These are phyloP conservation scores for Fraxinus latifolia DNA, from an alignment of 305 asterid species.

Conservation along the genomic window DNA sequence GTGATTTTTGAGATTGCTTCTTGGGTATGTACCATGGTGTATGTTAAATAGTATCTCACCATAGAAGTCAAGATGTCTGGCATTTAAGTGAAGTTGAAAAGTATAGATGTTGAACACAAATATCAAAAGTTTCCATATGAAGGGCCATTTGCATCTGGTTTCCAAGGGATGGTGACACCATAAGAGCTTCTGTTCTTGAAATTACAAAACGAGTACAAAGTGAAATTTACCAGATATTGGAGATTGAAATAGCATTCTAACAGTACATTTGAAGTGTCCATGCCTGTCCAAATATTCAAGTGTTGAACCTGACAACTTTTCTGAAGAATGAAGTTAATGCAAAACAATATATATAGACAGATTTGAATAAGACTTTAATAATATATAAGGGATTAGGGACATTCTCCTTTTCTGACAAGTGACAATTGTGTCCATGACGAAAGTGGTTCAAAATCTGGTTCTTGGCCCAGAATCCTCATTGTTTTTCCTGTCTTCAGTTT, in stretches of 20 bases:
- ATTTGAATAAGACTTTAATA: conserved; percentile 5
- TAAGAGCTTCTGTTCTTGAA: conserved; percentile 3
- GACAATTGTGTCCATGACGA: background rate
- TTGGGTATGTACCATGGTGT: background rate
- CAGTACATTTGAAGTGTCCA: background rate
- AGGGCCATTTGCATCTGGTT: background rate
- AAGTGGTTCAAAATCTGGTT: conserved; percentile 3
- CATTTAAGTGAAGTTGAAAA: background rate
- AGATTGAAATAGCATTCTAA: background rate
- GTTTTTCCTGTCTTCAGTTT: conserved; percentile 12
- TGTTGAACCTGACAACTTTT: background rate
- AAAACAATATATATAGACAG: background rate
- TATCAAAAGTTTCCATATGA: background rate
- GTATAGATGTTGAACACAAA: background rate
- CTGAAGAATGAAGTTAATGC: background rate
- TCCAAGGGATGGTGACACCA: background rate
- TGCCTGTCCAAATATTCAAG: conserved; percentile 12
- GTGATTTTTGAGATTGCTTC: background rate
- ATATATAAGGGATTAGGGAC: background rate
- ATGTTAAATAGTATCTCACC: background rate
- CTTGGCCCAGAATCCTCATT: conserved; percentile 3
- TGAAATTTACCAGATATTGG: background rate
- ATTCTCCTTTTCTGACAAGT: background rate
- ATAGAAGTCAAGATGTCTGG: background rate
- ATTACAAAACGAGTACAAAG: background rate